Percentiles rank a stretch among this genome's conserved stretches.
These are phyloP conservation scores for Scenedesmus sp. DNA, from an alignment of 163 green algal genomes.

Conservation along the genomic window DNA sequence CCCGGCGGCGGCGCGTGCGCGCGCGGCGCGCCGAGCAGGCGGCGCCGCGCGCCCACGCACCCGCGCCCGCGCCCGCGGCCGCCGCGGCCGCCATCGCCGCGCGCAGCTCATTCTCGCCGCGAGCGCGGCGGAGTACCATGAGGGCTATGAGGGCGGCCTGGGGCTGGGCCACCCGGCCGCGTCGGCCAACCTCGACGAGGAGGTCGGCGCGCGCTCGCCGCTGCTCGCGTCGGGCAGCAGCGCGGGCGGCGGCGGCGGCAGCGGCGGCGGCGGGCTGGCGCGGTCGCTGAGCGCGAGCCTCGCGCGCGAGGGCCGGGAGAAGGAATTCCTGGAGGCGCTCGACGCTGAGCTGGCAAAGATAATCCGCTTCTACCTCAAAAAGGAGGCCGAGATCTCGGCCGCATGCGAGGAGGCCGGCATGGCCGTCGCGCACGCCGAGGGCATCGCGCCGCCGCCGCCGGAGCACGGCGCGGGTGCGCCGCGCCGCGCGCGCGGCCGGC, in stretches of 20 bases:
- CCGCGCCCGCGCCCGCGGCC: no score
- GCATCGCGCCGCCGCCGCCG: not conserved
- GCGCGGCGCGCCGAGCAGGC: no score
- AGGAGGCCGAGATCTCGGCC: slow-evolving; percentile 59
- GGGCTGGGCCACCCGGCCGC: not conserved
- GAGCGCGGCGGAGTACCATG: slow-evolving; percentile 51
- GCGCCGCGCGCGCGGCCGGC: no score
- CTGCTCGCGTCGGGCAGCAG: slow-evolving; percentile 18
- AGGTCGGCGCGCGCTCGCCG: slow-evolving; percentile 14
- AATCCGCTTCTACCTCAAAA: slow-evolving; percentile 60
- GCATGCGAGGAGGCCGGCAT: slow-evolving; percentile 48
- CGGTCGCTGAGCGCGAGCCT: slow-evolving; percentile 4
- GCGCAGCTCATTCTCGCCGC: slow-evolving; percentile 67
- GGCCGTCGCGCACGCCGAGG: slow-evolving; percentile 45
- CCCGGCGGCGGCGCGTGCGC: no score
- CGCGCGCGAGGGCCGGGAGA: slow-evolving; percentile 40
- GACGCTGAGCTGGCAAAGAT: slow-evolving; percentile 59
- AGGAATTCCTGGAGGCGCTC: slow-evolving; percentile 54
- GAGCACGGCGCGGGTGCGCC: slow-evolving; percentile 11
- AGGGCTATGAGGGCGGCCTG: slow-evolving; percentile 30
- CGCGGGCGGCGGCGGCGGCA: slow-evolving; percentile 8
- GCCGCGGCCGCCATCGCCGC: no score
- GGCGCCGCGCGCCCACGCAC: no score
- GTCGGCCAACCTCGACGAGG: slow-evolving; percentile 2
- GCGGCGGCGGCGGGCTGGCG: not conserved